Evolutionary conservation across 2,329 filamentous ascomycete genomes (phyloP).

Genomic region (Colletotrichum acutatum): DNA sequence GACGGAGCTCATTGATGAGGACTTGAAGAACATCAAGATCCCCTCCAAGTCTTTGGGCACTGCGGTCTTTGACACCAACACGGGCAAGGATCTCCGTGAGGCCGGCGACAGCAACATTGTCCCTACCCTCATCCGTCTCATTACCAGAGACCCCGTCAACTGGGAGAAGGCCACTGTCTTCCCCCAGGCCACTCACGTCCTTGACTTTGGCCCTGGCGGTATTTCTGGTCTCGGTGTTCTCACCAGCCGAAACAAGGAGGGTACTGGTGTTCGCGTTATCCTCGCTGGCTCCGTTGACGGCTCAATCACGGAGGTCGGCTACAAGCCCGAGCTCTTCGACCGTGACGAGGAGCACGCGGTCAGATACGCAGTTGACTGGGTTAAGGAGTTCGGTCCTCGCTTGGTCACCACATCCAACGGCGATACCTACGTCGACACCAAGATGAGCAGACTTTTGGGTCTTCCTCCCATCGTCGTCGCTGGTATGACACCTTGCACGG

Average conservation of each 20-base stretch:
- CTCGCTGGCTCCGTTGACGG: conserved; percentile 94
- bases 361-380: conserved; percentile 96
- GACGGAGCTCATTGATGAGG: conserved; percentile 84
- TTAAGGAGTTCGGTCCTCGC: conserved; percentile 94
- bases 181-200: conserved; percentile 88
- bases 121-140: conserved; percentile 87
- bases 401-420: conserved; percentile 90
- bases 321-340: conserved; percentile 98
- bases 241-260: conserved; percentile 99
- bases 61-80: conserved; percentile 90
- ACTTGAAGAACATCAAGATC: conserved; percentile 85
- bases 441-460: conserved; percentile 89
- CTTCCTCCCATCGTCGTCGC: conserved; percentile 90
- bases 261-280: conserved; percentile 95
- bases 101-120: conserved; percentile 82
- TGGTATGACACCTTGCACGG: conserved; percentile 92
- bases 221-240: conserved; percentile 96
- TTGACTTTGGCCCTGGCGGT: conserved; percentile 97
- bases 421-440: conserved; percentile 93
- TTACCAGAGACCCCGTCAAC: conserved; percentile 92
- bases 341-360: conserved; percentile 95
- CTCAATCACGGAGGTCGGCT: conserved; percentile 89
- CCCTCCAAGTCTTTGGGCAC: conserved; percentile 80
- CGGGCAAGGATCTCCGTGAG: conserved; percentile 83
- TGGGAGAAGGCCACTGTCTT: conserved; percentile 97